These are phyloP conservation scores for Vitis hybrid DNA, from an alignment of 177 flowering plant genomes.

Conservation along the genomic window DNA sequence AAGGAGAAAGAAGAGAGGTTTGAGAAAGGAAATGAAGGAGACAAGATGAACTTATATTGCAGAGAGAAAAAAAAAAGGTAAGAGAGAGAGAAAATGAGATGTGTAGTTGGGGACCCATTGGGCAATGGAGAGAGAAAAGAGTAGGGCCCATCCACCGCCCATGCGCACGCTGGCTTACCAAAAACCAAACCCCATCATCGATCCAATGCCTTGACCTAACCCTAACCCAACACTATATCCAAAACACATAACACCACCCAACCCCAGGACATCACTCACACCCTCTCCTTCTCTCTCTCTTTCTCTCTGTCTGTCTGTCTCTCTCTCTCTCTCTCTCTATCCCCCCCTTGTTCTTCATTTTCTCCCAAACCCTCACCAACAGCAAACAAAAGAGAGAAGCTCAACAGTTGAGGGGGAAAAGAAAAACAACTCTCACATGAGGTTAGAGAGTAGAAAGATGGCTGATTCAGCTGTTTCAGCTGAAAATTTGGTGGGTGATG, in stretches of 20 bases:
- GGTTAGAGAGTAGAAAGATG: slow-evolving; percentile 12
- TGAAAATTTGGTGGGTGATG: slow-evolving; percentile 27
- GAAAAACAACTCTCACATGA: background rate
- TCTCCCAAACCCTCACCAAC: slow-evolving; percentile 27
- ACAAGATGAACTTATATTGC: background rate
- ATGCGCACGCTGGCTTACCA: slow-evolving; percentile 69
- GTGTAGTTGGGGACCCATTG: slow-evolving; percentile 27
- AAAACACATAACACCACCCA: background rate
- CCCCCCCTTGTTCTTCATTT: background rate
- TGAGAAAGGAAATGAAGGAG: background rate
- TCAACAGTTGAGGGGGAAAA: background rate
- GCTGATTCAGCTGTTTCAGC: slow-evolving; percentile 17
- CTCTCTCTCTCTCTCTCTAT: slow-evolving; percentile 13
- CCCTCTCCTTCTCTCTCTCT: background rate
- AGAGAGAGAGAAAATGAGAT: slow-evolving; percentile 10
- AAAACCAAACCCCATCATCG: slow-evolving; percentile 25
- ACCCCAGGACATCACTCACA: slow-evolving; percentile 1
- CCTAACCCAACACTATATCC: slow-evolving; percentile 42
- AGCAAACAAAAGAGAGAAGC: background rate
- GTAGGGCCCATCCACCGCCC: slow-evolving; percentile 71
- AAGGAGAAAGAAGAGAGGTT: background rate
- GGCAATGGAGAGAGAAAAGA: slow-evolving; percentile 8
- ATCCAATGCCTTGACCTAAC: slow-evolving; percentile 47
- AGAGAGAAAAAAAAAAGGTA: background rate
- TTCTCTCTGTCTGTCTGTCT: background rate